Percentiles rank a stretch among this genome's conserved stretches.
Conservation (phyloP, 306 rosid species). For the Glycyrrhiza uralensis region DNA sequence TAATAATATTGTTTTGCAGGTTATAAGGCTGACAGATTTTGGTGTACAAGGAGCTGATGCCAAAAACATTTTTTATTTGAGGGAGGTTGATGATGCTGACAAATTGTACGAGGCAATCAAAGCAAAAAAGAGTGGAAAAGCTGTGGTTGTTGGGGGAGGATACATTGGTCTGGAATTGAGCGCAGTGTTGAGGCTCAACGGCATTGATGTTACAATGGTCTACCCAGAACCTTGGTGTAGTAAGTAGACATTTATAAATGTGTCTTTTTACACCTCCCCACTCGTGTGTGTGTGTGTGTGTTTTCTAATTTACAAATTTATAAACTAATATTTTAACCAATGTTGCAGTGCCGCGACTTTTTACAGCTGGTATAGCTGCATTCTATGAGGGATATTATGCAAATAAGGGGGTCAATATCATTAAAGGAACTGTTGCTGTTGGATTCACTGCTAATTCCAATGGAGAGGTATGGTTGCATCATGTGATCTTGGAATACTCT, state of each 20-base stretch:
- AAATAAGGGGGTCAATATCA: slow-evolving; percentile 75
- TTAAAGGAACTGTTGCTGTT: slow-evolving; percentile 88
- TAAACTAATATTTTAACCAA: slow-evolving; percentile 18
- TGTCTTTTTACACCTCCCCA: background rate
- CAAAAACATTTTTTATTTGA: slow-evolving; percentile 87
- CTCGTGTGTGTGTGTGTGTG: background rate
- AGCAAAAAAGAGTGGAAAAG: slow-evolving; percentile 75
- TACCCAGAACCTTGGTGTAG: slow-evolving; percentile 99
- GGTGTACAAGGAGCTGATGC: slow-evolving; percentile 97
- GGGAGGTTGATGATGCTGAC: slow-evolving; percentile 94
- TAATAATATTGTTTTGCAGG: slow-evolving; percentile 46
- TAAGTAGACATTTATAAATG: slow-evolving; percentile 51
- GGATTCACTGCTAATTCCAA: slow-evolving; percentile 70
- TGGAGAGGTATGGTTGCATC: slow-evolving; percentile 68
- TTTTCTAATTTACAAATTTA: background rate
- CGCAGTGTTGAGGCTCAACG: slow-evolving; percentile 76
- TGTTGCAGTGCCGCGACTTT: slow-evolving; percentile 93
- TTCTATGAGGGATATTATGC: slow-evolving; percentile 84
- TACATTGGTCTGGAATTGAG: slow-evolving; percentile 94
- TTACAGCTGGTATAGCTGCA: slow-evolving; percentile 79
- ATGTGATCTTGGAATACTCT: slow-evolving; percentile 8
- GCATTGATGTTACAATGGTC: slow-evolving; percentile 81
- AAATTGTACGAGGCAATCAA: slow-evolving; percentile 65
- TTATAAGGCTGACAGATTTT: slow-evolving; percentile 75
- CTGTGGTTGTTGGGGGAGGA: slow-evolving; percentile 97